phyloP scores from a whole-genome alignment of 176 grass and related monocot species.

The Oryza meyeriana region DNA sequence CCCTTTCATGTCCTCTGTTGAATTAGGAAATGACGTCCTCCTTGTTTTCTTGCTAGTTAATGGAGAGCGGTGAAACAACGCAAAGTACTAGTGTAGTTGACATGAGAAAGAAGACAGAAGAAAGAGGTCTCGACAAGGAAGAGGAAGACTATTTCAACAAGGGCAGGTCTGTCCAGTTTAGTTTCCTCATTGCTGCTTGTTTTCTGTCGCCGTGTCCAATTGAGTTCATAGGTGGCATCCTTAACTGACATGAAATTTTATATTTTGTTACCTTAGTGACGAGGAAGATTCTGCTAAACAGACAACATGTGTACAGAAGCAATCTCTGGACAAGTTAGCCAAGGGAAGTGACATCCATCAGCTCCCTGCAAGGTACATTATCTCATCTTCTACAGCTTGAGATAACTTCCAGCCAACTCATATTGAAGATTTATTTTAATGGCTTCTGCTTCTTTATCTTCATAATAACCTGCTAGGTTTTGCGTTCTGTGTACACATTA shows the following conservation, averaged over 20 bases:
- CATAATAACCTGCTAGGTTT: background rate
- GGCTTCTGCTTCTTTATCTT: conserved; percentile 7
- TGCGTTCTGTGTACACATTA: conserved; percentile 18
- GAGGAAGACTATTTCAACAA: conserved; percentile 79
- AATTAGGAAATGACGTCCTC: conserved; percentile 8
- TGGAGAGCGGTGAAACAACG: conserved; percentile 42
- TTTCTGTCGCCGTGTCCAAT: conserved; percentile 28
- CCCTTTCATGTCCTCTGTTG: conserved; percentile 17
- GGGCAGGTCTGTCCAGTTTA: conserved; percentile 56
- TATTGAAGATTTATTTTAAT: conserved; percentile 11
- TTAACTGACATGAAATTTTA: conserved; percentile 18
- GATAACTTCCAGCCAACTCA: background rate
- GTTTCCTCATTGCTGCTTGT: conserved; percentile 32
- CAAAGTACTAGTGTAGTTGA: conserved; percentile 38
- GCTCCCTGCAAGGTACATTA: conserved; percentile 51
- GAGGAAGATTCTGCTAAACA: conserved; percentile 61
- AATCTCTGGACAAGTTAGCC: conserved; percentile 34
- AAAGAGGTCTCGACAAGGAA: conserved; percentile 63
- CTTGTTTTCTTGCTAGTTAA: conserved; percentile 47
- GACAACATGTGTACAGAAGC: conserved; percentile 23
- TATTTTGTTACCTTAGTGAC: conserved; percentile 38
- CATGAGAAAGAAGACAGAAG: conserved; percentile 54
- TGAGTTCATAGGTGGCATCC: background rate
- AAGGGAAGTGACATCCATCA: conserved; percentile 44
- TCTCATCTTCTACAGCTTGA: conserved; percentile 21